Evolutionary conservation across 2,329 filamentous ascomycete genomes (phyloP), one percentile per base, ranked within the genome.

Genomic region (Pyricularia sp.): DNA sequence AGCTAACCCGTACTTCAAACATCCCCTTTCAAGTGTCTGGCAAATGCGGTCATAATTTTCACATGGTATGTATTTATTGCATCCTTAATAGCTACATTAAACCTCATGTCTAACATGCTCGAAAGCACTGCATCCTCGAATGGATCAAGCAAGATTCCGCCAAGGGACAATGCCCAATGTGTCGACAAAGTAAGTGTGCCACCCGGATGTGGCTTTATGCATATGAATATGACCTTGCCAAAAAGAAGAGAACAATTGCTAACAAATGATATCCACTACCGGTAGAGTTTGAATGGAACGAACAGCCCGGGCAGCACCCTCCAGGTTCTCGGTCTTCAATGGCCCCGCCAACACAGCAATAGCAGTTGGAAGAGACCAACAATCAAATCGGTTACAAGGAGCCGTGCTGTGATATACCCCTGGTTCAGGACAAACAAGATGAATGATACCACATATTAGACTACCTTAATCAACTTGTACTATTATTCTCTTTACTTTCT

Each of bases 91-190:
- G 20, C 42, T 9, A 9, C 20, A 9, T 55, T 9, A 10, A 55
- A 6, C 20, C 42, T 55, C 7, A 7, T n/a, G 17, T 55, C 42
- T 55, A 55, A 55, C 42, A 55, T 20, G 42, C 20, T n/a, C 20
- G 5, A n/a, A 20, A 97, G 93, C 95, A 99, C 80, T 99, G 95
- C 79, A 95, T 99, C 74, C 85, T 91, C 74, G 92, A 93, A 75
- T 99, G 95, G 95, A 93, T 99, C 74, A 92, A 95, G 76, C 94
- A 97, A 78, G 95, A 98, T 72, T 90, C 92, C 14, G 92, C 94
- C 31, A 94, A 93, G 75, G 94, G 94, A 26, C 91, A 97, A 72
- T 99, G 95, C 78, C 95, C 95, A 31, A 98, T 99, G 95, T 99
- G 95, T 77, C 88, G 95, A 73, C 95, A 98, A 79, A 93, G 93